These are phyloP conservation scores for Periconia digitata DNA, from an alignment of 2,329 filamentous ascomycete species.

Conservation along the genomic window DNA sequence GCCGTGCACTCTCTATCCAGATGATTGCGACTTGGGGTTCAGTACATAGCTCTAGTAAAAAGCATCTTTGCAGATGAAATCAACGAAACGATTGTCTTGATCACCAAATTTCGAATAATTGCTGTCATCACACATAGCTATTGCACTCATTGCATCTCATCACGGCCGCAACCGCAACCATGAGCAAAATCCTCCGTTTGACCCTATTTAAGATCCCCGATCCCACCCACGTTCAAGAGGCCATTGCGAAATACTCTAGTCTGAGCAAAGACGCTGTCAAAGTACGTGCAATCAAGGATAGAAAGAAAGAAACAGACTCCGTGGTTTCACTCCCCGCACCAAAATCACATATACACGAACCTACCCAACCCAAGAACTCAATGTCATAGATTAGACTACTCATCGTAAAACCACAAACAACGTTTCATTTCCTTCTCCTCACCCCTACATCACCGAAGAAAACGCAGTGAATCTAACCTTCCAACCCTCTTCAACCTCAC, in stretches of 20 bases:
- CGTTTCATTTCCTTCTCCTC: neutral
- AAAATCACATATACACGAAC: constrained; percentile 17
- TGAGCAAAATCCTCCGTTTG: constrained; percentile 38
- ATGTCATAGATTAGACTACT: no score
- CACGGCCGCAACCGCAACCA: constrained; percentile 12
- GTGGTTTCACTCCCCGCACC: constrained; percentile 7
- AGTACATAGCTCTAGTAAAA: neutral
- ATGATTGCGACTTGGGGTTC: neutral
- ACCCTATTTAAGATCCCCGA: constrained; percentile 43
- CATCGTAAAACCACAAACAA: no score
- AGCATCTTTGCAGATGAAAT: neutral
- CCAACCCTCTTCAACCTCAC: neutral
- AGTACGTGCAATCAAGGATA: constrained; percentile 35
- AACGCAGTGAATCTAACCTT: neutral
- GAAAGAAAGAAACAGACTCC: no score
- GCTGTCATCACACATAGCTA: constrained; percentile 10
- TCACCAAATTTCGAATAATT: no score
- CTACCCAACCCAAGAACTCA: no score
- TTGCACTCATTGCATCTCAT: neutral
- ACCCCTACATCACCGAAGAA: neutral
- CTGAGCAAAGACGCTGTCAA: constrained; percentile 37
- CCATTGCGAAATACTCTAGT: constrained; percentile 36
- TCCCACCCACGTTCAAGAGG: constrained; percentile 26
- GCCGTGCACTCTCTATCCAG: neutral
- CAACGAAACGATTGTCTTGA: neutral